Base-by-base conservation (phyloP, 306 rosid species). In the Heteromeles arbutifolia region DNA sequence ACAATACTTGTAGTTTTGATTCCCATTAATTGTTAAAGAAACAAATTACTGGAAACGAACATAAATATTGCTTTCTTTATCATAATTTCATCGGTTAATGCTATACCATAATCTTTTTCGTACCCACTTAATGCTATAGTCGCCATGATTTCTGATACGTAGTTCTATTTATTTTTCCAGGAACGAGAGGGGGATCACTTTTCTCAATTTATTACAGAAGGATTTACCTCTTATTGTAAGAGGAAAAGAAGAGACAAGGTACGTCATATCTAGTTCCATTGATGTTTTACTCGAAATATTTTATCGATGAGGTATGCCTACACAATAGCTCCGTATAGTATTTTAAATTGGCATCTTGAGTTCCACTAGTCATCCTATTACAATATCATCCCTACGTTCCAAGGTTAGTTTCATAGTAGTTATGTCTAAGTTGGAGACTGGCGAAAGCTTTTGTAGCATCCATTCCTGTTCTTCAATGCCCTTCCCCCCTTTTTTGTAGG, bases 231-330 rank as follows among this genome's bases (percentile, higher is more conserved):
- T 67, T 95, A 95, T 82, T 92, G 99, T 74, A 95, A 90, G 87
- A 89, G 99, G 90, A 95, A 95, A 88, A 95, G 99, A 87, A 88
- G 97, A 87, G 97, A 95, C 75, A 95, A 95, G 99, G 99, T 89
- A 85, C 59, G 81, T 50, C 41, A 63, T 50, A 19, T 45, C 84
- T 41, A 53, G 77, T 74, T 77, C 54, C 43, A 44, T 19, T 24
- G 53, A 45, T 57, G 41, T 62, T 67, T 57, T 78, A 64, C 29
- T 70, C 29, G 6, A 25, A 15, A 34, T 54, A 28, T 22, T 32
- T 41, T 32, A 22, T 21, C 24, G 56, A 37, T 21, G 77, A 28
- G 21, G 69, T 41, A 15, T 43, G 69, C 18, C 32, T 65, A 21
- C 28, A 65, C 28, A 65, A 10, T 61, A 43, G 77, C 61, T 61